Percentiles rank a stretch among this genome's conserved stretches.
phyloP scores from a whole-genome alignment of 148 eudicot genomes.

The Nepenthes gracilis region DNA sequence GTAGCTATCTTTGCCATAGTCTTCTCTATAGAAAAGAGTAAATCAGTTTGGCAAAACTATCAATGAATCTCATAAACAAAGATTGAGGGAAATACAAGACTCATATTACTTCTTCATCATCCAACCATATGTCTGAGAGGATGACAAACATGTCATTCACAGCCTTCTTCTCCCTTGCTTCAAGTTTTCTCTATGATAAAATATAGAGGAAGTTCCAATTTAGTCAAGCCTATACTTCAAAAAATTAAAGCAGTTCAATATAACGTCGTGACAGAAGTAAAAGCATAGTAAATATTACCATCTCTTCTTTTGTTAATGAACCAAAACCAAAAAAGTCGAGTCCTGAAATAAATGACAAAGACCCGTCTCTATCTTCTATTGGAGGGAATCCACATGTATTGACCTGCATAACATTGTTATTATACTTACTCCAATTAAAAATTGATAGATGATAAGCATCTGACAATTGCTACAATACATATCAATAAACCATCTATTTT shows the following conservation, averaged over 20 bases:
- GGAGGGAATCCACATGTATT: slow-evolving; percentile 99
- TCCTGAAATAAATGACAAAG: slow-evolving; percentile 55
- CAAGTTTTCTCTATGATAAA: slow-evolving; percentile 50
- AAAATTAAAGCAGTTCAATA: too few species aligned
- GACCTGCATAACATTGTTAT: slow-evolving; percentile 41
- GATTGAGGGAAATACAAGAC: background rate
- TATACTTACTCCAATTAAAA: background rate
- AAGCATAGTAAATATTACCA: slow-evolving; percentile 34
- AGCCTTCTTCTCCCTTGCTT: slow-evolving; percentile 63
- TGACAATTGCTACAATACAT: too few species aligned
- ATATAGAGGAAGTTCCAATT: slow-evolving; percentile 13
- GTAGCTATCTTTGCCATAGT: slow-evolving; percentile 72
- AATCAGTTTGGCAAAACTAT: slow-evolving; percentile 11
- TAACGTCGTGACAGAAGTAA: background rate
- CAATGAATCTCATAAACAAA: background rate
- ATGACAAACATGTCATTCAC: slow-evolving; percentile 92
- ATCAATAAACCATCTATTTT: too few species aligned
- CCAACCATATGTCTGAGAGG: slow-evolving; percentile 84
- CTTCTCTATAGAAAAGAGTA: slow-evolving; percentile 38
- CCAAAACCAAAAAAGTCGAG: slow-evolving; percentile 85
- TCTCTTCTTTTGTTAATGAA: slow-evolving; percentile 59
- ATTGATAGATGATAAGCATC: too few species aligned
- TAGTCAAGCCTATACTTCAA: background rate
- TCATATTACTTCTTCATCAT: slow-evolving; percentile 56
- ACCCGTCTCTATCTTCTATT: slow-evolving; percentile 74